Conservation (phyloP, 768 basidiomycete species). For the Pleurotus platypus region DNA sequence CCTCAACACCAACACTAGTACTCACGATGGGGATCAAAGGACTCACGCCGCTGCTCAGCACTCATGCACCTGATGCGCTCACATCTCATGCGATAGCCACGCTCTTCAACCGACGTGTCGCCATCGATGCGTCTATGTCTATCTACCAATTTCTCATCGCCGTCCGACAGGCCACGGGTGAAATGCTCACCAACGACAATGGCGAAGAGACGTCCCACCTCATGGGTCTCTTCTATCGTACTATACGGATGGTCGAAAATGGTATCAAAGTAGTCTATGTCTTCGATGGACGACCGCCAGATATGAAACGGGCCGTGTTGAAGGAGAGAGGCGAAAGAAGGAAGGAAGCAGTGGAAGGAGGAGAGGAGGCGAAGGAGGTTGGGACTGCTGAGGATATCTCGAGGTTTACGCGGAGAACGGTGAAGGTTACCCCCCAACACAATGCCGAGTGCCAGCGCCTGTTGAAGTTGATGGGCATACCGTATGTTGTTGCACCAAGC, state of each 20-base stretch:
- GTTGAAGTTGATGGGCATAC: slow-evolving; percentile 94
- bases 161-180: slow-evolving; percentile 93
- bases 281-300: slow-evolving; percentile 98
- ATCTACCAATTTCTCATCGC: slow-evolving; percentile 99
- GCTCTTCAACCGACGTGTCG: slow-evolving; percentile 96
- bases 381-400: slow-evolving; percentile 87
- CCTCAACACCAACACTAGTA: too few relatives aligned
- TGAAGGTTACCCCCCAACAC: slow-evolving; percentile 93
- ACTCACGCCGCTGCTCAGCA: slow-evolving; percentile 81
- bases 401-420: slow-evolving; percentile 82
- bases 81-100: slow-evolving; percentile 86
- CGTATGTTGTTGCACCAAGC: slow-evolving; percentile 91
- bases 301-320: slow-evolving; percentile 95
- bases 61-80: slow-evolving; percentile 87
- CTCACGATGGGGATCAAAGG: slow-evolving; percentile 93
- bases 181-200: slow-evolving; percentile 94
- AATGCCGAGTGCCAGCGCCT: slow-evolving; percentile 92
- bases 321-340: slow-evolving; percentile 89
- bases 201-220: slow-evolving; percentile 96
- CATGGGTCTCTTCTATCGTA: slow-evolving; percentile 98
- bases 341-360: slow-evolving; percentile 91
- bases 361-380: slow-evolving; percentile 94
- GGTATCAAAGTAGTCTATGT: slow-evolving; percentile 98
- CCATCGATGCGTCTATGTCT: slow-evolving; percentile 97
- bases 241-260: slow-evolving; percentile 96